These are phyloP conservation scores for Cladosporium sp. DNA, from an alignment of 2,329 filamentous ascomycete genomes.

Conservation along the genomic window DNA sequence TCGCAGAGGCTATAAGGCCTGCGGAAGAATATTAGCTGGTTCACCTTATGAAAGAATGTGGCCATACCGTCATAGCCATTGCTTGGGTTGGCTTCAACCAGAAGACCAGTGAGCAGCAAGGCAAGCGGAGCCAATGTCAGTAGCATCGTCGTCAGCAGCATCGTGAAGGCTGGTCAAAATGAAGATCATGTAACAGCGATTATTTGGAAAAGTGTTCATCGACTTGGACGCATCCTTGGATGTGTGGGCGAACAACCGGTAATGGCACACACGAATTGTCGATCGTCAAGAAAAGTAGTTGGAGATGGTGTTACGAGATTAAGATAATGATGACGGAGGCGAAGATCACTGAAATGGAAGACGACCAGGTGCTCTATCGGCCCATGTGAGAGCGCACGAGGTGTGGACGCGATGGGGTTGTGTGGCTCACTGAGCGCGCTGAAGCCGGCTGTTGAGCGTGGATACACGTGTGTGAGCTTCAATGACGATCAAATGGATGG, in stretches of 20 bases:
- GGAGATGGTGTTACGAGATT: background rate
- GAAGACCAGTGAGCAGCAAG: background rate
- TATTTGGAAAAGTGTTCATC: no score
- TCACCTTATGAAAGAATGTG: background rate
- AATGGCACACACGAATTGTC: background rate
- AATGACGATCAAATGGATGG: background rate
- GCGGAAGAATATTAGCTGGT: background rate
- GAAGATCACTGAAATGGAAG: background rate
- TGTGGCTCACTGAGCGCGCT: constrained; percentile 2
- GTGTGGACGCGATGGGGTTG: background rate
- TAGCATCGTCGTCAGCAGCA: background rate
- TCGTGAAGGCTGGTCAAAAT: background rate
- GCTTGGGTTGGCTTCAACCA: background rate
- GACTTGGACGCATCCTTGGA: no score
- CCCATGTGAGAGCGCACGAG: background rate
- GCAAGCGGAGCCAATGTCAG: background rate
- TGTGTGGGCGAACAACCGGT: no score
- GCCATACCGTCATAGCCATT: background rate
- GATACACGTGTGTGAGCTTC: background rate
- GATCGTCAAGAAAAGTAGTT: background rate
- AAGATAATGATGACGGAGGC: background rate
- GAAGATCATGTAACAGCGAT: no score
- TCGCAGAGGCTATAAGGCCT: background rate
- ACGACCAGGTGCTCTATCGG: background rate
- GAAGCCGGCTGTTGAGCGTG: background rate